These are phyloP conservation scores for Lachnellula suecica DNA, from an alignment of 2,329 filamentous ascomycete species.

Conservation along the genomic window DNA sequence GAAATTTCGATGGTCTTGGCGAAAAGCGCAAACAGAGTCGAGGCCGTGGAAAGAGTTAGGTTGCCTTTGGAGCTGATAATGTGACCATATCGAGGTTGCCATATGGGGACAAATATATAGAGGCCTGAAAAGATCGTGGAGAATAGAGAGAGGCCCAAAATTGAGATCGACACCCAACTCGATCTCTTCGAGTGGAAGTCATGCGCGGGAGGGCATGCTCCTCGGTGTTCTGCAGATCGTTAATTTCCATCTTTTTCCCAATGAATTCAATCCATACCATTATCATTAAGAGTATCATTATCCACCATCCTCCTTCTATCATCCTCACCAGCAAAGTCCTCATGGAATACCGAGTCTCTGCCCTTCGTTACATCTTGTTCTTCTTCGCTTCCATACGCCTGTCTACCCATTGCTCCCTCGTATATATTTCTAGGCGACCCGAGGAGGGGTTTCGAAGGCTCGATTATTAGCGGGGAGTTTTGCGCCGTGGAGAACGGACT, in stretches of 20 bases:
- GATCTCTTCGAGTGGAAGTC: constrained; percentile 3
- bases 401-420: background rate
- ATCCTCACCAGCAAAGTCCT: constrained; percentile 1
- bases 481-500: background rate
- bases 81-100: constrained; percentile 60
- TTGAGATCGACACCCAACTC: constrained; percentile 7
- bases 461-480: background rate
- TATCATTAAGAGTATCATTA: constrained; percentile 6
- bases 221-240: background rate
- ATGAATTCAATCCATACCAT: background rate
- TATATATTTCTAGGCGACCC: constrained; percentile 7
- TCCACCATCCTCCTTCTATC: background rate
- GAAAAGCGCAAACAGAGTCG: constrained; percentile 62
- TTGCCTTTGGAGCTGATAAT: constrained; percentile 49
- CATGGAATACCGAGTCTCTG: background rate
- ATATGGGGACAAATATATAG: constrained; percentile 62
- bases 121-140: constrained; percentile 61
- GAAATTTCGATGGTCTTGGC: constrained; percentile 76
- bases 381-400: constrained; percentile 1
- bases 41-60: constrained; percentile 61
- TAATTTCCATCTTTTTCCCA: background rate
- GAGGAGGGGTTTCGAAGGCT: constrained; percentile 3
- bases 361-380: background rate
- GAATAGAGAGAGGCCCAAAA: constrained; percentile 44
- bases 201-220: constrained; percentile 3